A percentile compares a stretch with the other conserved stretches of the same genome.
phyloP scores from a whole-genome alignment of 306 rosid genomes.

The Dicorynia guianensis region DNA sequence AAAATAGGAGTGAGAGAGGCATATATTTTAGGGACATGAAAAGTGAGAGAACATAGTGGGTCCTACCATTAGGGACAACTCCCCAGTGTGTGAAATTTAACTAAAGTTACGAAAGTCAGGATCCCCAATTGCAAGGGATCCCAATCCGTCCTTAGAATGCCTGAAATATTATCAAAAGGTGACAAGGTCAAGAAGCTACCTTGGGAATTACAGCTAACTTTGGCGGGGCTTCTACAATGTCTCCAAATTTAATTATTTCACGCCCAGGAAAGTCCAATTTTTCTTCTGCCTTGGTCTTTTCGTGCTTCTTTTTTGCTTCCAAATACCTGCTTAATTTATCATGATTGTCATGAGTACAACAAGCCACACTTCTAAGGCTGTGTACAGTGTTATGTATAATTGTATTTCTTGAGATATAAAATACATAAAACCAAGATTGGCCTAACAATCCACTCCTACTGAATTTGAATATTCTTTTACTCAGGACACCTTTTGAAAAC shows the following conservation, averaged over 20 bases:
- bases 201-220: conserved; percentile 69
- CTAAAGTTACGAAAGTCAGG: too few relatives aligned
- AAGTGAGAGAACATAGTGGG: too few relatives aligned
- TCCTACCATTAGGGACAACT: too few relatives aligned
- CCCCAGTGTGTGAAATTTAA: too few relatives aligned
- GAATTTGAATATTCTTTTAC: not conserved
- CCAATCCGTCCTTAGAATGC: conserved; percentile 13
- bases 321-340: conserved; percentile 60
- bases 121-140: too few relatives aligned
- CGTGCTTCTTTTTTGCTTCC: conserved; percentile 73
- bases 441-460: not conserved
- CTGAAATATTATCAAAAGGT: conserved; percentile 17
- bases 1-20: too few relatives aligned
- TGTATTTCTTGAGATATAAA: not conserved
- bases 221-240: conserved; percentile 90
- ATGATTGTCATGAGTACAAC: conserved; percentile 14
- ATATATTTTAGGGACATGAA: too few relatives aligned
- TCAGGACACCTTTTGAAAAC: not conserved
- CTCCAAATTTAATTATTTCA: conserved; percentile 85
- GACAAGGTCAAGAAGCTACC: conserved; percentile 54
- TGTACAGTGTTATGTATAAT: not conserved
- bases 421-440: not conserved
- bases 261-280: conserved; percentile 67
- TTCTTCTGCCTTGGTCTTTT: conserved; percentile 56
- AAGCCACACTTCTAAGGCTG: conserved; percentile 4